phyloP scores from a whole-genome alignment of 2,329 filamentous ascomycete species.

The Colletotrichum endophyticum region DNA sequence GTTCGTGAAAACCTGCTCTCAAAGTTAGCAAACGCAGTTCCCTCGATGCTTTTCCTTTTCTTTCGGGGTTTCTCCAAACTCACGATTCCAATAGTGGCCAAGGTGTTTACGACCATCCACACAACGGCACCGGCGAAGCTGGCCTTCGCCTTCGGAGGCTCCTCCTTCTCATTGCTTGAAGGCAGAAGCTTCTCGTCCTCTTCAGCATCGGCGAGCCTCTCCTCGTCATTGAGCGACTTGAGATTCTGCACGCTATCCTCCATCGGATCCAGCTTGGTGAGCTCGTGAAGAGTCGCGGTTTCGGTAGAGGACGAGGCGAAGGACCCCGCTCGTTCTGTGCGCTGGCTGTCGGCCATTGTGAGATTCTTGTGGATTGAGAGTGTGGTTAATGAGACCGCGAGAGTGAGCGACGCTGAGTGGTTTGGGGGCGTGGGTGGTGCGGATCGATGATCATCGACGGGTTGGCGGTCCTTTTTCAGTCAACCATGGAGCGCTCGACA shows the following conservation, averaged over 20 bases:
- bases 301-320: conserved; percentile 39
- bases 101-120: conserved; percentile 67
- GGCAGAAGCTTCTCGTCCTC: conserved; percentile 48
- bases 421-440: background rate
- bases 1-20: conserved; percentile 68
- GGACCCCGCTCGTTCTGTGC: conserved; percentile 31
- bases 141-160: conserved; percentile 35
- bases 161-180: conserved; percentile 35
- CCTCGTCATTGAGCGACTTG: conserved; percentile 36
- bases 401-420: background rate
- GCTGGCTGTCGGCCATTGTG: conserved; percentile 28
- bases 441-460: background rate
- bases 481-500: background rate
- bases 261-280: conserved; percentile 35
- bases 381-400: background rate
- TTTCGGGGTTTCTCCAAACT: conserved; percentile 22
- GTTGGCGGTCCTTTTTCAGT: conserved; percentile 14
- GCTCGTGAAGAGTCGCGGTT: conserved; percentile 34
- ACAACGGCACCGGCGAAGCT: conserved; percentile 44
- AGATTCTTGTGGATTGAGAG: background rate
- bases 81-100: conserved; percentile 69
- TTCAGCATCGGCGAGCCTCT: conserved; percentile 35
- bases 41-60: background rate
- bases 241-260: conserved; percentile 36
- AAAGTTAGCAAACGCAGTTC: conserved; percentile 3